Percentiles rank a stretch among this genome's conserved stretches.
Evolutionary conservation across 495 filamentous ascomycete genomes (phyloP).

Genomic region (Umbilicaria muhlenbergii): DNA sequence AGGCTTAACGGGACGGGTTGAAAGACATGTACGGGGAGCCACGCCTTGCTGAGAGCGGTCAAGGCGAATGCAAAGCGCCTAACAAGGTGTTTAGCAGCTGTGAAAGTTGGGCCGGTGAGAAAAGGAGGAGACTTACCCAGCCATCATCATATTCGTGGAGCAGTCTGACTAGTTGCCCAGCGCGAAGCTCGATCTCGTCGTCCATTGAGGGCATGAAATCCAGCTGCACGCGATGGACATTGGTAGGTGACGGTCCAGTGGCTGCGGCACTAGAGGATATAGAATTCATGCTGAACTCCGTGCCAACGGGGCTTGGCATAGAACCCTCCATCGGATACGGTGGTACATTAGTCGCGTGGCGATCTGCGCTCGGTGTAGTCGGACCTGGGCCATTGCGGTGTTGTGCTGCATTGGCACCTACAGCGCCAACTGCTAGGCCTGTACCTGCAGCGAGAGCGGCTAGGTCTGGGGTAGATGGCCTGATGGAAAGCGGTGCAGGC

Average conservation of each 20-base stretch:
- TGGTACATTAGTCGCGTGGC: conserved; percentile 11
- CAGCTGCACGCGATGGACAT: conserved; percentile 82
- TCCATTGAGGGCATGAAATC: conserved; percentile 89
- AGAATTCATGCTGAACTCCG: conserved; percentile 40
- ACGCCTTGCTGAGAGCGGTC: conserved; percentile 89
- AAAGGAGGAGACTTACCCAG: conserved; percentile 49
- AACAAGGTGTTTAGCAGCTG: not conserved
- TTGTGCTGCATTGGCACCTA: conserved; percentile 19
- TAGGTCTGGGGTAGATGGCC: conserved; percentile 15
- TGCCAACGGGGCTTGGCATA: conserved; percentile 37
- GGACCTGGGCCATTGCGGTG: conserved; percentile 19
- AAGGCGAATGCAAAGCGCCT: conserved; percentile 82
- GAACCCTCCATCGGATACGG: not conserved
- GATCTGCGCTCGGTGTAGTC: conserved; percentile 8
- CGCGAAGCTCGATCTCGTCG: conserved; percentile 69
- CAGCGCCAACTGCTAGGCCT: conserved; percentile 20
- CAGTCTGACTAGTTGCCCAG: conserved; percentile 72
- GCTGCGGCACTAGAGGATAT: conserved; percentile 33
- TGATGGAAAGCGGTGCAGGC: conserved; percentile 10
- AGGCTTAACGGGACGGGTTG: conserved; percentile 81
- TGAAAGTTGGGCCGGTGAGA: not conserved
- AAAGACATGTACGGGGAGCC: conserved; percentile 83
- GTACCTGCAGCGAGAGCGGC: conserved; percentile 14
- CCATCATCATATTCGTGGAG: conserved; percentile 97
- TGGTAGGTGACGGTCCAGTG: conserved; percentile 30